phyloP scores from a whole-genome alignment of 495 filamentous ascomycete species.

The Penicillium ochrochloron region DNA sequence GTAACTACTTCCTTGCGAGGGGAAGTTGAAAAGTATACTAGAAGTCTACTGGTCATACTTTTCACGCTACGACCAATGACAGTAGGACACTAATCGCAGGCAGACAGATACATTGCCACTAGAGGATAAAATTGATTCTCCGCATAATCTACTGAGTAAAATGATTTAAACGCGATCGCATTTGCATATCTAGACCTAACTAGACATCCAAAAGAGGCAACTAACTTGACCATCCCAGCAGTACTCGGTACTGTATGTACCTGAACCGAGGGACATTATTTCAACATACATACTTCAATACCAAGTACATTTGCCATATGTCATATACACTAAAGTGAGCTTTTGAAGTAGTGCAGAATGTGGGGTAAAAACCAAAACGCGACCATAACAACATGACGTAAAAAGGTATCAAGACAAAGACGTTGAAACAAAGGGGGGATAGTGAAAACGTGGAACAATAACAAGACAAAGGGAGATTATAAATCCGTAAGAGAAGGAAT shows the following conservation, averaged over 20 bases:
- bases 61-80: background rate
- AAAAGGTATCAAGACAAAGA: conserved; percentile 6
- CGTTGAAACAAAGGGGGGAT: background rate
- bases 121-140: background rate
- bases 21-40: conserved; percentile 5
- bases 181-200: background rate
- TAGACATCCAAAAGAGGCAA: background rate
- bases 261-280: no score
- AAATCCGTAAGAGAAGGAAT: background rate
- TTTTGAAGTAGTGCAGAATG: background rate
- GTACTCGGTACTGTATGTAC: no score
- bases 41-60: conserved; percentile 4
- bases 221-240: background rate
- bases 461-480: background rate
- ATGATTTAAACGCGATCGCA: conserved; percentile 3
- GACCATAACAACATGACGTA: background rate
- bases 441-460: background rate
- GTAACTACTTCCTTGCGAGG: conserved; percentile 23
- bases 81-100: no score
- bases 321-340: background rate
- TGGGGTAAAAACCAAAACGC: background rate
- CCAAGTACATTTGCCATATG: background rate
- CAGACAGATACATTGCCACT: background rate
- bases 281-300: background rate
- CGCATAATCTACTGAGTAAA: background rate